Evolutionary conservation across 148 eudicot species (phyloP).

Genomic region (Mesembryanthemum crystallinum): DNA sequence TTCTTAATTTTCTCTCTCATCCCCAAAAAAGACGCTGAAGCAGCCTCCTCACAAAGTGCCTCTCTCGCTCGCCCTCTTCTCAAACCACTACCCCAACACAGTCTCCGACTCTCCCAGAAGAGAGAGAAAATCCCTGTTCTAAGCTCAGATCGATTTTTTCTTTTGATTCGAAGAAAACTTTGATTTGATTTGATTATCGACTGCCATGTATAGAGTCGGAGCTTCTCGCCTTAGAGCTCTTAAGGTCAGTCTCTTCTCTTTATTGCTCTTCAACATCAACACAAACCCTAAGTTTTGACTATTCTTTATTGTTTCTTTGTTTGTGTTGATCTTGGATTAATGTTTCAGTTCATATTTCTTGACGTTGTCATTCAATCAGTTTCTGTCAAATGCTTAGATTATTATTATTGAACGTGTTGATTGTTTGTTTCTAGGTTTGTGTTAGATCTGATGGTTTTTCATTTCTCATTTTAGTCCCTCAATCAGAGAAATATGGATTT

Average conservation of each 20-base stretch:
- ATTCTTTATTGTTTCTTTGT: background rate
- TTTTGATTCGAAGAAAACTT: background rate
- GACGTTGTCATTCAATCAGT: background rate
- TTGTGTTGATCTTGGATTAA: background rate
- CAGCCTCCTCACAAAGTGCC: background rate
- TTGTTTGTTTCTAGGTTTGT: background rate
- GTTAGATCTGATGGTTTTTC: background rate
- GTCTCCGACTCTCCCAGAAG: conserved; percentile 5
- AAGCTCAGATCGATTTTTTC: background rate
- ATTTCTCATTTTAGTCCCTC: background rate
- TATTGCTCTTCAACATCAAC: too few species aligned
- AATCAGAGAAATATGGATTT: background rate
- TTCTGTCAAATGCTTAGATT: background rate
- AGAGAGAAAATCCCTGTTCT: conserved; percentile 11
- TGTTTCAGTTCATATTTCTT: background rate
- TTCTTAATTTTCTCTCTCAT: background rate
- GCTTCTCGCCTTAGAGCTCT: conserved; percentile 43
- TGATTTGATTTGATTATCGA: background rate
- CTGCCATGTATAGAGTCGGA: conserved; percentile 37
- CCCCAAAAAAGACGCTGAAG: background rate
- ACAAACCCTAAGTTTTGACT: conserved; percentile 23
- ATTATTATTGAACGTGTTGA: background rate
- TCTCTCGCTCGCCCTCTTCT: background rate
- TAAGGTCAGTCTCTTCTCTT: conserved; percentile 27
- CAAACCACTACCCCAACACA: background rate